Percentiles rank a stretch among this genome's conserved stretches.
Conservation (phyloP, 805 yeast species). For the Lipomyces starkeyi region DNA sequence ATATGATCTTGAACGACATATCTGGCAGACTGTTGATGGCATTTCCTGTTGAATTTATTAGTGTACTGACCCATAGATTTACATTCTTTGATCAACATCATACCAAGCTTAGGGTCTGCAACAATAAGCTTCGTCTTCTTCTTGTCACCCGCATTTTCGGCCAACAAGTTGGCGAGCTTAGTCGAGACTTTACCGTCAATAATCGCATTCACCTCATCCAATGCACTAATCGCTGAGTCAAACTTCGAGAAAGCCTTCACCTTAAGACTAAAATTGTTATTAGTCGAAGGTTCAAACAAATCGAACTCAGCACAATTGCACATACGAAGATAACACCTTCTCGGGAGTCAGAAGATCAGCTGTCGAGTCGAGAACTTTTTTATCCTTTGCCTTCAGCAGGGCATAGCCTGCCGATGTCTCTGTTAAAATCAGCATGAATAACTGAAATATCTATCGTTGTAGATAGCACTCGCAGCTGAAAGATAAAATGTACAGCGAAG, state of each 20-base stretch:
- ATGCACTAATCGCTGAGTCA: conserved; percentile 90
- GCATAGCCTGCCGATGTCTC: conserved; percentile 99
- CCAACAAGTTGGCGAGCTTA: conserved; percentile 76
- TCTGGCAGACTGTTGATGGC: conserved; percentile 91
- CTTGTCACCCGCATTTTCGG: conserved; percentile 65
- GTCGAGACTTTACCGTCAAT: conserved; percentile 93
- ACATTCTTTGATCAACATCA: background rate
- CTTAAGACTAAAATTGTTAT: conserved; percentile 58
- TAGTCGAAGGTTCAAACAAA: background rate
- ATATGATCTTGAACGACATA: conserved; percentile 81
- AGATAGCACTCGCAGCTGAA: background rate
- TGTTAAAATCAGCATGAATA: conserved; percentile 61
- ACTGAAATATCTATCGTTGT: background rate
- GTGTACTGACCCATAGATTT: background rate
- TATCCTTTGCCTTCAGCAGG: conserved; percentile 94
- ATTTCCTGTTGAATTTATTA: conserved; percentile 49
- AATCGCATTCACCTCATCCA: conserved; percentile 91
- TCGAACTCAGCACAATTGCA: conserved; percentile 63
- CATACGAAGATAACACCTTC: conserved; percentile 36
- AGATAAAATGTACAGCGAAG: background rate
- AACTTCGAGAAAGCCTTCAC: conserved; percentile 95
- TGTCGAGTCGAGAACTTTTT: conserved; percentile 89
- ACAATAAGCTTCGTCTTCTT: conserved; percentile 87
- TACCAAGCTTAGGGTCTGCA: conserved; percentile 91
- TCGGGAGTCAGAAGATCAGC: conserved; percentile 43